Conservation (phyloP, 805 yeast genomes). For the Kazachstania viticola region DNA sequence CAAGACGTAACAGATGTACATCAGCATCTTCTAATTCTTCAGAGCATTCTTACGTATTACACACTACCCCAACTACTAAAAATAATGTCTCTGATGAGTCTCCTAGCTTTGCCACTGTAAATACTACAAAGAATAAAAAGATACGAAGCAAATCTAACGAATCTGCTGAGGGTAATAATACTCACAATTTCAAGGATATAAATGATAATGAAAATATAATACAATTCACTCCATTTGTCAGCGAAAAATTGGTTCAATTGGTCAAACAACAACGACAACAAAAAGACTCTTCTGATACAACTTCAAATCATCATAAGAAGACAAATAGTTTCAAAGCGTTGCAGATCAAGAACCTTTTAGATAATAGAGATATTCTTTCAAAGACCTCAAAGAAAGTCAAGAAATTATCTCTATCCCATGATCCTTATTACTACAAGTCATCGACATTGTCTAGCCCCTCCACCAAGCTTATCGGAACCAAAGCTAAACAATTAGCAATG, state of each 20-base stretch:
- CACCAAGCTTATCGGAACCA: not conserved
- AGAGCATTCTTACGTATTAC: too few species aligned
- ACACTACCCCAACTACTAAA: too few species aligned
- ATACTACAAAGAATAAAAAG: not conserved
- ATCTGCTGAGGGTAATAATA: too few species aligned
- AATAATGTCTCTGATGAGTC: too few species aligned
- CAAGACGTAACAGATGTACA: slow-evolving; percentile 2
- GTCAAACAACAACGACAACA: slow-evolving; percentile 13
- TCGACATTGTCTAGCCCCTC: slow-evolving; percentile 9
- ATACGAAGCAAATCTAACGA: too few species aligned
- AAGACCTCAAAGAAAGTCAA: slow-evolving; percentile 11
- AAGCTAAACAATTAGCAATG: slow-evolving; percentile 8
- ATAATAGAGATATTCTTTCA: slow-evolving; percentile 22
- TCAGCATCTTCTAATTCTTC: not conserved
- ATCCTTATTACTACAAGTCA: not conserved
- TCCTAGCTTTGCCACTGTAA: too few species aligned
- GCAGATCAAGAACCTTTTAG: slow-evolving; percentile 23
- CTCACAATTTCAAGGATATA: too few species aligned
- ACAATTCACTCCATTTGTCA: slow-evolving; percentile 9
- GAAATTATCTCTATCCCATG: not conserved
- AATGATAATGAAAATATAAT: not conserved
- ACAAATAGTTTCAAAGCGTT: slow-evolving; percentile 28
- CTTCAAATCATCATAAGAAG: slow-evolving; percentile 18
- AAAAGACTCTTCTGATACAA: not conserved
- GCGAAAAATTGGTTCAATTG: slow-evolving; percentile 18